Percentiles rank a stretch among this genome's conserved stretches.
phyloP scores from a whole-genome alignment of 257 asterid species.

The Nicotiana tomentosiformis region DNA sequence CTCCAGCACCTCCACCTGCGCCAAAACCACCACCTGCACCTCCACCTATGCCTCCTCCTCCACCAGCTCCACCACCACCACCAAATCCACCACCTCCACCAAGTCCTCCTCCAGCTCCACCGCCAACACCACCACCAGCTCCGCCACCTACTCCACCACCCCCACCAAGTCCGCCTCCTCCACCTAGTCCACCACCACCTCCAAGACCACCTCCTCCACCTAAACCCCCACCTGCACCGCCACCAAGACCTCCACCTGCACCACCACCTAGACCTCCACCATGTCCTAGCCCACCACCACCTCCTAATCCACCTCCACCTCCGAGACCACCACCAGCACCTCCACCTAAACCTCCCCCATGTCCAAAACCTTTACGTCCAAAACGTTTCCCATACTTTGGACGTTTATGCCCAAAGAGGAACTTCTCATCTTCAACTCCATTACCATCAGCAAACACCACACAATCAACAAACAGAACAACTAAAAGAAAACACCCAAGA shows the following conservation, averaged over 20 bases:
- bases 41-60: not conserved
- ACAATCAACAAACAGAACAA: constrained; percentile 6
- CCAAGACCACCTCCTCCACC: not conserved
- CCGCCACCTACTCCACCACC: not conserved
- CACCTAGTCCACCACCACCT: constrained; percentile 4
- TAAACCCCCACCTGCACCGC: not conserved
- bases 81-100: not conserved
- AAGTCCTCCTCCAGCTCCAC: not conserved
- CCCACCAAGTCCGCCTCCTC: not conserved
- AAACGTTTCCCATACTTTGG: not conserved
- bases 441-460: constrained; percentile 6
- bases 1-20: not conserved
- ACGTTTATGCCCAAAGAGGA: not conserved
- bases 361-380: not conserved
- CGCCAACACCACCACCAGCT: not conserved
- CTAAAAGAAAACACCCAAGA: not conserved
- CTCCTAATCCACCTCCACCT: not conserved
- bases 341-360: not conserved
- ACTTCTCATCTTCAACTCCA: not conserved
- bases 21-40: constrained; percentile 10
- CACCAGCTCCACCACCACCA: constrained; percentile 1
- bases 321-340: not conserved
- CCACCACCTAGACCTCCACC: not conserved
- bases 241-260: not conserved
- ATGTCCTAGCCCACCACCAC: not conserved